A percentile compares a stretch with the other conserved stretches of the same genome.
Evolutionary conservation across 2,329 filamentous ascomycete genomes (phyloP).

Genomic region (Venturia oleaginea): DNA sequence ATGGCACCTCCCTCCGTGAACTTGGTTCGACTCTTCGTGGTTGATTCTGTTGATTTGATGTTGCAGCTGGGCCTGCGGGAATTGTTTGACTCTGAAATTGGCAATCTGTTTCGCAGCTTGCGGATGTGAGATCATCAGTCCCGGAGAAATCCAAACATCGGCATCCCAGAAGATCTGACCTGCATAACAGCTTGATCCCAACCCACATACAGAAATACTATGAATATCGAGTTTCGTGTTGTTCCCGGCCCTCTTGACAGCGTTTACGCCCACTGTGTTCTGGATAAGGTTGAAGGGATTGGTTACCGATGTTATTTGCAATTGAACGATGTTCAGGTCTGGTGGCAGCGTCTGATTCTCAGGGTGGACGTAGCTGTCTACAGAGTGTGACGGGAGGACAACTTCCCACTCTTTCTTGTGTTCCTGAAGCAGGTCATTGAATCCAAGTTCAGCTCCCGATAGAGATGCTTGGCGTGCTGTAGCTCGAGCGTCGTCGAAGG

Average conservation of each 20-base stretch:
- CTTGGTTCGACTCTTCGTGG: slow-evolving; percentile 51
- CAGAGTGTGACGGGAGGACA: slow-evolving; percentile 51
- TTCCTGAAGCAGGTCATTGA: slow-evolving; percentile 42
- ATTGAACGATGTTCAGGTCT: slow-evolving; percentile 47
- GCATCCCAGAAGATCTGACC: slow-evolving; percentile 59
- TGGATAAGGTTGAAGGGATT: slow-evolving; percentile 50
- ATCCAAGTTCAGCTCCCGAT: slow-evolving; percentile 45
- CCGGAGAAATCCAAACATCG: slow-evolving; percentile 61
- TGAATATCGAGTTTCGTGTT: slow-evolving; percentile 47
- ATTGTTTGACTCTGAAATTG: slow-evolving; percentile 52
- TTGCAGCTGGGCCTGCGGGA: slow-evolving; percentile 53
- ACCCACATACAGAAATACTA: slow-evolving; percentile 59
- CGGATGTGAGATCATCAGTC: slow-evolving; percentile 54
- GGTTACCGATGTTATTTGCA: slow-evolving; percentile 46
- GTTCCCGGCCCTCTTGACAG: slow-evolving; percentile 39
- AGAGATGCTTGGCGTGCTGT: slow-evolving; percentile 48
- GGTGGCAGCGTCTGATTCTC: slow-evolving; percentile 48
- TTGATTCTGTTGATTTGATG: slow-evolving; percentile 44
- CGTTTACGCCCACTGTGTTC: slow-evolving; percentile 46
- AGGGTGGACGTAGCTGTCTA: slow-evolving; percentile 54
- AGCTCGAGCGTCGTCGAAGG: slow-evolving; percentile 48
- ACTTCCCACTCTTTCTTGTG: slow-evolving; percentile 54
- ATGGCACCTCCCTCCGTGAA: slow-evolving; percentile 51
- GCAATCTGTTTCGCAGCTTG: slow-evolving; percentile 53
- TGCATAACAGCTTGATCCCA: slow-evolving; percentile 59